These are phyloP conservation scores for Cinnamomum chago DNA, from an alignment of 164 flowering plant species.

Conservation along the genomic window DNA sequence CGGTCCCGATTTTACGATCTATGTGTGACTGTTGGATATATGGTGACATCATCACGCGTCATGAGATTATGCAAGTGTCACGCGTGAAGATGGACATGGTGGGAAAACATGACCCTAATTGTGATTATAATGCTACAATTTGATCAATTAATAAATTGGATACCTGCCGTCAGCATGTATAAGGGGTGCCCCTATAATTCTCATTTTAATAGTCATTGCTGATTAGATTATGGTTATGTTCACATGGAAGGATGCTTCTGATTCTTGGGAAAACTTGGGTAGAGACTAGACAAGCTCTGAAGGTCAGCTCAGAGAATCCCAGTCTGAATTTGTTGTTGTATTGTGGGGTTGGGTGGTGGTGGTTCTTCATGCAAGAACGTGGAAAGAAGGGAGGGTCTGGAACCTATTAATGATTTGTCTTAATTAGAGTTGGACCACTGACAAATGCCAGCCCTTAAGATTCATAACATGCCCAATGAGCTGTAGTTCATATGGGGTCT, in stretches of 20 bases:
- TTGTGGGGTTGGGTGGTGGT: constrained; percentile 12
- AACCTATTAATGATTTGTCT: neutral
- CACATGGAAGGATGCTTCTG: constrained; percentile 28
- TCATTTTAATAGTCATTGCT: neutral
- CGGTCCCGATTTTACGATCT: constrained; percentile 3
- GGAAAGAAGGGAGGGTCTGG: constrained; percentile 22
- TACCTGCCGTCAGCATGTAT: constrained; percentile 12
- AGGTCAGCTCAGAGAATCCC: constrained; percentile 30
- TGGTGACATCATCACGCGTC: constrained; percentile 12
- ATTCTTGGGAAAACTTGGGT: constrained; percentile 11
- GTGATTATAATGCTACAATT: neutral
- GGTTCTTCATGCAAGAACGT: constrained; percentile 32
- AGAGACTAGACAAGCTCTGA: constrained; percentile 8
- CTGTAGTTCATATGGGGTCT: neutral
- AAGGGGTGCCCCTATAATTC: neutral
- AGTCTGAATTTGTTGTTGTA: constrained; percentile 36
- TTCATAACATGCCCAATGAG: neutral
- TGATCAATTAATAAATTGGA: neutral
- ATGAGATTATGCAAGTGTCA: constrained; percentile 23
- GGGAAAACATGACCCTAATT: neutral
- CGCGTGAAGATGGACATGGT: constrained; percentile 18
- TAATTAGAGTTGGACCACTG: neutral
- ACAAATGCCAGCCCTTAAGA: neutral
- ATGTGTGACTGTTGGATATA: constrained; percentile 4
- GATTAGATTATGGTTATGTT: constrained; percentile 11